Percentiles rank a stretch among this genome's conserved stretches.
Evolutionary conservation across 306 rosid species (phyloP).

Genomic region (Corylus americana): DNA sequence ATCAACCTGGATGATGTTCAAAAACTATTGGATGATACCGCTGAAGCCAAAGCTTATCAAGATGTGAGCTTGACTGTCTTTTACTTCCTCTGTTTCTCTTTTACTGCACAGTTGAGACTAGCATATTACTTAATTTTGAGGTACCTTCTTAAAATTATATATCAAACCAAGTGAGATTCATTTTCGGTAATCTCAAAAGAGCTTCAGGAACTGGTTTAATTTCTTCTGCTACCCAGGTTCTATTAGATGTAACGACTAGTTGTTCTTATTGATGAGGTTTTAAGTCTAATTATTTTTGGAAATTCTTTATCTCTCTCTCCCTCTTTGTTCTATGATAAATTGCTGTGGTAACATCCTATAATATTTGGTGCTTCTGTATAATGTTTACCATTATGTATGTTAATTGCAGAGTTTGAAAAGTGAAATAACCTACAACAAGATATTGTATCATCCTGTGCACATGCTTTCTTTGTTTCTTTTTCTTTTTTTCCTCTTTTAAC

Average conservation of each 20-base stretch:
- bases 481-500: neutral
- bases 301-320: neutral
- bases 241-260: neutral
- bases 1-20: slow-evolving; percentile 93
- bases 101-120: neutral
- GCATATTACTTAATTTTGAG: neutral
- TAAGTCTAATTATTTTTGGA: neutral
- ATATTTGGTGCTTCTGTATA: neutral
- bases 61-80: slow-evolving; percentile 64
- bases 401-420: neutral
- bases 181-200: neutral
- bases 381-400: neutral
- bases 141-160: neutral
- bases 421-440: neutral
- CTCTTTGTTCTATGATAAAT: neutral
- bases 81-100: slow-evolving; percentile 24
- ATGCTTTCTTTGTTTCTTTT: neutral
- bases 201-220: neutral
- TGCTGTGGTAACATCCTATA: neutral
- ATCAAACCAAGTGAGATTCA: neutral
- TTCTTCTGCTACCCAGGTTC: neutral
- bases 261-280: neutral
- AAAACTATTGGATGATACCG: slow-evolving; percentile 88
- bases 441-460: neutral
- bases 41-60: slow-evolving; percentile 96